phyloP scores from a whole-genome alignment of 2,329 filamentous ascomycete genomes.

The Blastomyces silverae region DNA sequence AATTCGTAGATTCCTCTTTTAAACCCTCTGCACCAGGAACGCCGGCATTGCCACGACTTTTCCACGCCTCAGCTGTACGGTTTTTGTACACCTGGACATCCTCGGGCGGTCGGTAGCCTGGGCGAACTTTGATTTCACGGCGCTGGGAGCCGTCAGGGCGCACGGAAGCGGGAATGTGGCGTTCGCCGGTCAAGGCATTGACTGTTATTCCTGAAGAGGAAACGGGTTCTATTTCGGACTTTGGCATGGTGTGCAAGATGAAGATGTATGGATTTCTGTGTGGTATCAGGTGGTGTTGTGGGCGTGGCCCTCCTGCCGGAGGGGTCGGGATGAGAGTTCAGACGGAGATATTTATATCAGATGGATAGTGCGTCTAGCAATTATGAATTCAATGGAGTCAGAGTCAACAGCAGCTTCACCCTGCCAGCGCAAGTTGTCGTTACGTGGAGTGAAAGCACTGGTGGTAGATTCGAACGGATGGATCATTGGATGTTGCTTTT shows the following conservation, averaged over 20 bases:
- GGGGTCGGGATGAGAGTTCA: neutral
- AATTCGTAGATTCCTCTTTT: slow-evolving; percentile 49
- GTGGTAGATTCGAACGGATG: too few relatives aligned
- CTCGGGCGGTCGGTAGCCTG: slow-evolving; percentile 88
- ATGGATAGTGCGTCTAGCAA: neutral
- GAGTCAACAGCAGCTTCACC: slow-evolving; percentile 2
- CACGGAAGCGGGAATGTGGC: slow-evolving; percentile 79
- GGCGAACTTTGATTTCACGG: slow-evolving; percentile 87
- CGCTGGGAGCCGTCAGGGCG: slow-evolving; percentile 86
- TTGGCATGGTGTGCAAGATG: slow-evolving; percentile 38
- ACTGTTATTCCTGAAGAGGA: slow-evolving; percentile 63
- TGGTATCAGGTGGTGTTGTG: too few relatives aligned
- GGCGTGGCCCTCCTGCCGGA: neutral
- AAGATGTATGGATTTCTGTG: slow-evolving; percentile 15
- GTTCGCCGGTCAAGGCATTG: slow-evolving; percentile 66
- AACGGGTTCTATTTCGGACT: slow-evolving; percentile 39
- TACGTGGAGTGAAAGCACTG: neutral
- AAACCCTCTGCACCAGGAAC: slow-evolving; percentile 64
- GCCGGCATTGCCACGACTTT: slow-evolving; percentile 62
- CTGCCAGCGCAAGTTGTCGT: neutral
- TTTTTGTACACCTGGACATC: slow-evolving; percentile 97
- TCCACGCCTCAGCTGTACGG: slow-evolving; percentile 76
- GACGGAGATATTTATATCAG: neutral
- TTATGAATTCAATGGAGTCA: neutral
- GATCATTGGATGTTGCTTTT: neutral